Evolutionary conservation across 2,329 filamentous ascomycete species (phyloP).

Genomic region (Aspergillus quadrilineatus): DNA sequence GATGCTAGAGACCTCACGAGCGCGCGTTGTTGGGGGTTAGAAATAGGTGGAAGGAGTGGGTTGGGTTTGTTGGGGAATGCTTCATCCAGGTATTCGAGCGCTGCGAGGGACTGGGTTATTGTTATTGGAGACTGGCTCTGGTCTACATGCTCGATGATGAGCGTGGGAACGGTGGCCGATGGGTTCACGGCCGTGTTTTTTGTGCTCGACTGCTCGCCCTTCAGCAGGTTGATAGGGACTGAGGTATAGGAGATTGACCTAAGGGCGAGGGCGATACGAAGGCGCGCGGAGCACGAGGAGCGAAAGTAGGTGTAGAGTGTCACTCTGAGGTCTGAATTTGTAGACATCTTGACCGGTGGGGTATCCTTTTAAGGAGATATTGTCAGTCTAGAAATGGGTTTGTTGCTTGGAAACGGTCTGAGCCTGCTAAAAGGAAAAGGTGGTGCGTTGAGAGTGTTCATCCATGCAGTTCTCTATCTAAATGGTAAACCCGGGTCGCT

Average conservation of each 20-base stretch:
- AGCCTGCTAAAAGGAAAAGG: too few species aligned
- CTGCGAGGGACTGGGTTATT: conserved; percentile 60
- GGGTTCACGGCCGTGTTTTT: conserved; percentile 54
- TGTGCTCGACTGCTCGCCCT: conserved; percentile 51
- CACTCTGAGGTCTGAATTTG: conserved; percentile 24
- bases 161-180: conserved; percentile 55
- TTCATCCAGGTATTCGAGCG: conserved; percentile 64
- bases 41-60: conserved; percentile 47
- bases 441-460: too few species aligned
- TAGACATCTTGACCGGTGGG: conserved; percentile 1
- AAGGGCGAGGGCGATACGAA: conserved; percentile 60
- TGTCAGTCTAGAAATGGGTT: not conserved
- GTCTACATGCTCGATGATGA: conserved; percentile 40
- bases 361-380: not conserved
- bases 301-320: conserved; percentile 61
- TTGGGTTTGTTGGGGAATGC: conserved; percentile 44
- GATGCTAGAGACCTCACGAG: conserved; percentile 53
- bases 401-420: not conserved
- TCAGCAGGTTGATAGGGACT: conserved; percentile 55
- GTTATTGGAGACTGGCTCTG: conserved; percentile 29
- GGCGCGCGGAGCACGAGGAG: conserved; percentile 62
- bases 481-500: too few species aligned
- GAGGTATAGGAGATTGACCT: conserved; percentile 54
- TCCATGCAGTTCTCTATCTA: not conserved
- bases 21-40: conserved; percentile 47